A percentile compares a stretch with the other conserved stretches of the same genome.
phyloP scores from a whole-genome alignment of 2,329 filamentous ascomycete genomes.

The Cercospora nicotianae region DNA sequence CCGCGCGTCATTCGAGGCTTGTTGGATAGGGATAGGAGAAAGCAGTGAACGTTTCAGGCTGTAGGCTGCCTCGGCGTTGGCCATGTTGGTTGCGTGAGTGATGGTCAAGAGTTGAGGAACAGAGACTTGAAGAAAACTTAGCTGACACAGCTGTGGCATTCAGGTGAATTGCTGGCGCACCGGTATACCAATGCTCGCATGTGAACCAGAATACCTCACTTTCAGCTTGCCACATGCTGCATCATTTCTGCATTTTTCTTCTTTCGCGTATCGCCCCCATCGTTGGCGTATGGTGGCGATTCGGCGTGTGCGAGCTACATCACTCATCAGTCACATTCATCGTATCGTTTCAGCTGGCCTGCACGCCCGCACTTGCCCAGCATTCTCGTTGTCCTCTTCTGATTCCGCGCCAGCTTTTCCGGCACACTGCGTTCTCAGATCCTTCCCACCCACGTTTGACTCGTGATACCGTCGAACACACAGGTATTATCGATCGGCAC shows the following conservation, averaged over 20 bases:
- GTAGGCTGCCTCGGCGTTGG: neutral
- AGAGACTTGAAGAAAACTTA: neutral
- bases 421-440: constrained; percentile 13
- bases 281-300: too few relatives aligned
- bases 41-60: too few relatives aligned
- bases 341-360: neutral
- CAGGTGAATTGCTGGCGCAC: neutral
- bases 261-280: neutral
- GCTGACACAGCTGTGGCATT: neutral
- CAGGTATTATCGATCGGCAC: constrained; percentile 64
- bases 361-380: neutral
- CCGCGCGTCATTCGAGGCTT: neutral
- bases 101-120: neutral
- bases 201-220: neutral
- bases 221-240: neutral
- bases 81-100: neutral
- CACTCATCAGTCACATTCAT: neutral
- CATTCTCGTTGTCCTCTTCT: neutral
- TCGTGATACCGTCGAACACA: constrained; percentile 62
- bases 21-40: neutral
- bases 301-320: neutral
- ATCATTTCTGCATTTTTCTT: neutral
- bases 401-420: neutral
- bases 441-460: constrained; percentile 46
- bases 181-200: neutral